Evolutionary conservation across 371 early-diverging fungal genomes (phyloP).

Genomic region (Phascolomyces articulosus): DNA sequence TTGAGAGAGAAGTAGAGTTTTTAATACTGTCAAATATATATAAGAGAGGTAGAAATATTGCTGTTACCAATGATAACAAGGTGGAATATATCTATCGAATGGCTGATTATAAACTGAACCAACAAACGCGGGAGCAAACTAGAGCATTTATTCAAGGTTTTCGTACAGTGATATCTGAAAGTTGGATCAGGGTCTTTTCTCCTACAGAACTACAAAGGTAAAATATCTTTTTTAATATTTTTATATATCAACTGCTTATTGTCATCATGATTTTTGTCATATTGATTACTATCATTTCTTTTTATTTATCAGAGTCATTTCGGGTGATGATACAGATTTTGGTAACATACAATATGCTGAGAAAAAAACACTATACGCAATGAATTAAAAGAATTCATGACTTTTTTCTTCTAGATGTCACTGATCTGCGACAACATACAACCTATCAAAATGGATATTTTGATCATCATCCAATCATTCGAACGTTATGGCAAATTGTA

Average conservation of each 20-base stretch:
- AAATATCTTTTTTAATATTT: slow-evolving; percentile 12
- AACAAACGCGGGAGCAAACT: slow-evolving; percentile 80
- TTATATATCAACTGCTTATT: background rate
- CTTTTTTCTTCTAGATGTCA: slow-evolving; percentile 53
- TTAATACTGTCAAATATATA: background rate
- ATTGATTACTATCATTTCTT: slow-evolving; percentile 56
- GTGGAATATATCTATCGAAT: slow-evolving; percentile 82
- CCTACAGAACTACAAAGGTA: slow-evolving; percentile 80
- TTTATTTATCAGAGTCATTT: slow-evolving; percentile 61
- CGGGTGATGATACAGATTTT: slow-evolving; percentile 75
- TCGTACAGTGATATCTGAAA: slow-evolving; percentile 62
- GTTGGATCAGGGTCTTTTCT: slow-evolving; percentile 74
- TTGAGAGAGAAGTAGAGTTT: background rate
- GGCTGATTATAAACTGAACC: slow-evolving; percentile 76
- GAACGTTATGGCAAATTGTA: slow-evolving; percentile 82
- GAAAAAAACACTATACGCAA: no score
- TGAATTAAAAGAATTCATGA: no score
- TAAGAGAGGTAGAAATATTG: slow-evolving; percentile 61
- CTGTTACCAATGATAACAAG: slow-evolving; percentile 82
- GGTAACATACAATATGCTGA: slow-evolving; percentile 34
- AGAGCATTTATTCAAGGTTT: slow-evolving; percentile 80
- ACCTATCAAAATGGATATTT: slow-evolving; percentile 85
- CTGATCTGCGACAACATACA: slow-evolving; percentile 80
- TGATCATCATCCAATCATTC: slow-evolving; percentile 75
- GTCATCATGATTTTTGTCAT: background rate